Base-by-base conservation (phyloP, 257 asterid genomes). In the Solanum verrucosum region DNA sequence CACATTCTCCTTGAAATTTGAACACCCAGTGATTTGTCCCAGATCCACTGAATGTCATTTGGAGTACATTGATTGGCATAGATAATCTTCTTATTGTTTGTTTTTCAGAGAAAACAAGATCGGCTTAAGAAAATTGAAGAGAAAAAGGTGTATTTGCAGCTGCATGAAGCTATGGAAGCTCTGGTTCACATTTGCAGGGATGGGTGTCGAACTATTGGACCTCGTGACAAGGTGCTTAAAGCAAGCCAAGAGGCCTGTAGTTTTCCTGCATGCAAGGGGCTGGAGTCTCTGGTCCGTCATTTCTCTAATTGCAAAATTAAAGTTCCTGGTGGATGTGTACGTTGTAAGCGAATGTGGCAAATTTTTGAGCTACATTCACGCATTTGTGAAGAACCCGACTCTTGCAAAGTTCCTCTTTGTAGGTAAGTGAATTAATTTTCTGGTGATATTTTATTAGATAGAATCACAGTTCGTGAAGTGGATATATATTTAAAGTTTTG, bases 291-390 rank as follows among this genome's bases (percentile, higher is more conserved):
- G 52, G 93, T 96, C 44, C 97, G 98, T 5, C 99, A 95, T 90
- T 97, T 97, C 93, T 92, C 91, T 0, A 84, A 87, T 79, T 97
- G 99, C 83, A 93, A 87, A 90, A 91, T 90, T 27, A 90, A 94
- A 93, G 99, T 95, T 27, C 98, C 95, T 2, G 98, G 98, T 2
- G 98, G 99, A 75, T 97, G 99, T 74, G 90, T 90, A 9, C 99
- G 92, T 14, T 97, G 99, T 56, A 95, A 95, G 93, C 93, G 98
- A 70, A 95, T 95, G 96, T 97, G 99, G 99, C 99, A 97, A 90
- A 95, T 97, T 68, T 94, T 97, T 7, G 97, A 95, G 88, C 93
- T 97, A 16, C 99, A 97, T 73, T 95, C 99, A 10, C 92, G 95
- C 42, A 94, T 93, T 92, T 97, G 99, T 90, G 90, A 84, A 68